Evolutionary conservation across 345 rosid species (phyloP), one percentile per base, ranked within the genome.

Genomic region (Populus alba): DNA sequence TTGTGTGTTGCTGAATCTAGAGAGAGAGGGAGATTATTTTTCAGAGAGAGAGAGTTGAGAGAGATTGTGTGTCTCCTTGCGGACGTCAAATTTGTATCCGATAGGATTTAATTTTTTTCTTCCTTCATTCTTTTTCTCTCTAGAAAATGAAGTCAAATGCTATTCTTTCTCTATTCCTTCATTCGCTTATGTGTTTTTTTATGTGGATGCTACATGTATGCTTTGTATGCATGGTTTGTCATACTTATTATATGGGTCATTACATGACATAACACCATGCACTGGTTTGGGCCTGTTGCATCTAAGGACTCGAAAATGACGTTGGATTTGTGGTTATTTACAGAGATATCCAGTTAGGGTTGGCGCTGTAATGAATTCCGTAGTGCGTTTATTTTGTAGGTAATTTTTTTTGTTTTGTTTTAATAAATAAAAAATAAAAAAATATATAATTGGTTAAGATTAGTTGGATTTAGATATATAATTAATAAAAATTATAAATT

Each of bases 41-140:
- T 81, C 79, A 84, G 90, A 86, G 87, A 86, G 87, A 83, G 85
- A 85, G 57, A 45, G 25, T 2, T 63, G 79, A 62, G 80, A 76
- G 82, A 45, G 86, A 71, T 41, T 41, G 55, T 67, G 59, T 69
- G 87, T 81, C 89, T 84, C 93, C 94, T 94, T 89, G 96, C 95
- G 98, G 97, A 94, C 97, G 97, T 92, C 78, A 74, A 79, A 79
- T 74, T 69, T 74, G 78, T 69, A 74, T 79, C 74, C 63, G 74
- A 74, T 79, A 41, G 20, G 70, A 69, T 79, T 74, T 68, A 79
- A 68, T 79, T 73, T 79, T 68, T 45, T 15, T 17, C 33, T 59
- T 73, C 68, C 18, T 66, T 73, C 77, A 47, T 83, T 83, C 78
- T 82, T 84, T 75, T 79, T 78, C 85, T 78, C 81, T 72, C 70